Evolutionary conservation across 305 asterid species (phyloP).

Genomic region (Striga hermonthica): DNA sequence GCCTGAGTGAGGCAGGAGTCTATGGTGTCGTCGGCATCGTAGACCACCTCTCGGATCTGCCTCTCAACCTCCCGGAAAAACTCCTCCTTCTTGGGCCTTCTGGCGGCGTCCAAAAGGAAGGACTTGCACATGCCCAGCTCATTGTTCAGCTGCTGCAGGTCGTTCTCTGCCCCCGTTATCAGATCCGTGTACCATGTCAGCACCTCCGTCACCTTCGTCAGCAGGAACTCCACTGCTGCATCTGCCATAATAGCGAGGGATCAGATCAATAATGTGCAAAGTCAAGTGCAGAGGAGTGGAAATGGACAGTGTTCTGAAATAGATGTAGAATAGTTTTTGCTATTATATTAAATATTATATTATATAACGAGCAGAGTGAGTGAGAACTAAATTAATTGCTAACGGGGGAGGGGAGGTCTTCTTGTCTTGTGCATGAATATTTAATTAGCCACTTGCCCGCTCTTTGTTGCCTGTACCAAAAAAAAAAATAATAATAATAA

Average conservation of each 20-base stretch:
- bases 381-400: too few species aligned
- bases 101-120: constrained; percentile 5
- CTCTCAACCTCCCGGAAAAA: neutral
- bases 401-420: too few species aligned
- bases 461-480: too few species aligned
- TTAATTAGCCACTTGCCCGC: too few species aligned
- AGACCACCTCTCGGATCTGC: neutral
- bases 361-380: too few species aligned
- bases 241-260: constrained; percentile 21
- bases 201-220: constrained; percentile 22
- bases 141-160: constrained; percentile 2
- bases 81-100: neutral
- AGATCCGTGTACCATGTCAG: constrained; percentile 21
- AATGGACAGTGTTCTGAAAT: too few species aligned
- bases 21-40: constrained; percentile 27
- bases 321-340: too few species aligned
- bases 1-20: constrained; percentile 22
- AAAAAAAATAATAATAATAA: too few species aligned
- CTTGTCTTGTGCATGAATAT: too few species aligned
- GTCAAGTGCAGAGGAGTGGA: too few species aligned
- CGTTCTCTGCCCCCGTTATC: constrained; percentile 21
- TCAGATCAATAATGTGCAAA: too few species aligned
- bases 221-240: constrained; percentile 26
- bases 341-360: too few species aligned
- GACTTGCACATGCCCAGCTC: constrained; percentile 4